These are phyloP conservation scores for Salix purpurea DNA, from an alignment of 345 rosid species.

Conservation along the genomic window DNA sequence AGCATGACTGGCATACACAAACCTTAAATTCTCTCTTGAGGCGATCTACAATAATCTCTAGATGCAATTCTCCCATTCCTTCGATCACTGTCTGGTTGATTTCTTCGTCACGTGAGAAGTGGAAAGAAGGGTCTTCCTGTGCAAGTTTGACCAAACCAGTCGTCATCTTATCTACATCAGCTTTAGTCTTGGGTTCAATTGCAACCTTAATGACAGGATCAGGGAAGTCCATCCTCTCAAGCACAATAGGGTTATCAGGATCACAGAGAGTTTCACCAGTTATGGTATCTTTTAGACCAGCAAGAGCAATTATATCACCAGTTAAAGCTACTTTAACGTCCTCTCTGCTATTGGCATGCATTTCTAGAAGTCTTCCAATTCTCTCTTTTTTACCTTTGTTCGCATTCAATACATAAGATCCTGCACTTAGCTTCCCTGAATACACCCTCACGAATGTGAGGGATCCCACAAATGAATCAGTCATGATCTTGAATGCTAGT, in stretches of 20 bases:
- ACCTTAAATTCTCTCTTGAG: conserved; percentile 96
- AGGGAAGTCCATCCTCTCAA: conserved; percentile 97
- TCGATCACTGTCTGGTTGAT: conserved; percentile 94
- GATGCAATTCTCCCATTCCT: conserved; percentile 99
- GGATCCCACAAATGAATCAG: conserved; percentile 88
- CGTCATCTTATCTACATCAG: conserved; percentile 90
- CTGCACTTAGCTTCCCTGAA: conserved; percentile 77
- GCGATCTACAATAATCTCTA: conserved; percentile 90
- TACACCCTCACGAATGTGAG: conserved; percentile 91
- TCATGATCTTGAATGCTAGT: conserved; percentile 96
- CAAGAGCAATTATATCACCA: conserved; percentile 89
- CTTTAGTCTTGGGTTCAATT: conserved; percentile 96
- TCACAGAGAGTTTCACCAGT: conserved; percentile 88
- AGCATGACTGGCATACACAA: background rate
- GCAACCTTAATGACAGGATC: conserved; percentile 98
- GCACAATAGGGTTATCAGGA: conserved; percentile 68
- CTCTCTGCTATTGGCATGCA: conserved; percentile 98
- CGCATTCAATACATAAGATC: conserved; percentile 83
- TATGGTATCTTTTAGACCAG: conserved; percentile 84
- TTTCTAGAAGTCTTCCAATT: conserved; percentile 90
- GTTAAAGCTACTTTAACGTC: conserved; percentile 81
- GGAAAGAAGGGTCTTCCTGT: conserved; percentile 98
- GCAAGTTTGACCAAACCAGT: conserved; percentile 86
- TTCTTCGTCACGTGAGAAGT: conserved; percentile 93
- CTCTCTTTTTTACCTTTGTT: conserved; percentile 98